A percentile compares a stretch with the other conserved stretches of the same genome.
Conservation (phyloP, 768 basidiomycete genomes). For the Leccinum variicolor region DNA sequence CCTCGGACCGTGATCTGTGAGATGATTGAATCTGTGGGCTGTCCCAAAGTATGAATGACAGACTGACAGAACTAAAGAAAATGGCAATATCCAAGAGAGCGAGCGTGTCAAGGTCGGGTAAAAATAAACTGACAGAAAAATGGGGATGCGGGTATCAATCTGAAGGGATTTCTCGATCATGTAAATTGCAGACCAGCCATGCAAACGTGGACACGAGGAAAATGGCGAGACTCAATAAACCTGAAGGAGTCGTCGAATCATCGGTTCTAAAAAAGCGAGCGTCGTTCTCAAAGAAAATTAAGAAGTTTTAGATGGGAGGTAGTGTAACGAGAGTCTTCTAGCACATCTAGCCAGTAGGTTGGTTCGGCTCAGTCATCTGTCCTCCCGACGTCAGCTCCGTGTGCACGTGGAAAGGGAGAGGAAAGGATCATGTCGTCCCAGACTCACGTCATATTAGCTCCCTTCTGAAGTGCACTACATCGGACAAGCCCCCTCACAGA, state of each 20-base stretch:
- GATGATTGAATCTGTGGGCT: background rate
- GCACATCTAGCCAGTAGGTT: background rate
- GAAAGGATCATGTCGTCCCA: background rate
- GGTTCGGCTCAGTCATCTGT: background rate
- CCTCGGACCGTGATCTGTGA: background rate
- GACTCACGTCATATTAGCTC: conserved; percentile 7
- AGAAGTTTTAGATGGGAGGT: background rate
- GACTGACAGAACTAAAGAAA: background rate
- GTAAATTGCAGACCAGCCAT: background rate
- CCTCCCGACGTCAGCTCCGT: background rate
- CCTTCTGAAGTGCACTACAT: background rate
- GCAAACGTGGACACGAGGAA: background rate
- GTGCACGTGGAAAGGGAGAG: background rate
- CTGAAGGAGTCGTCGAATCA: background rate
- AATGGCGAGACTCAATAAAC: background rate
- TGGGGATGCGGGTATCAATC: conserved; percentile 13
- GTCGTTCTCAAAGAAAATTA: background rate
- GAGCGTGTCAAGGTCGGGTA: background rate
- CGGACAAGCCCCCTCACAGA: background rate
- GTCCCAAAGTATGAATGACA: background rate
- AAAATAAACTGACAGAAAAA: background rate
- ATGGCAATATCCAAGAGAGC: background rate
- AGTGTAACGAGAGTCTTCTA: background rate
- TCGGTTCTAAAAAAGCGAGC: background rate
- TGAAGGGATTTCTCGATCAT: conserved; percentile 3